These are phyloP conservation scores for Chrysanthemum lavandulifolium DNA, from an alignment of 129 eudicot species.

Conservation along the genomic window DNA sequence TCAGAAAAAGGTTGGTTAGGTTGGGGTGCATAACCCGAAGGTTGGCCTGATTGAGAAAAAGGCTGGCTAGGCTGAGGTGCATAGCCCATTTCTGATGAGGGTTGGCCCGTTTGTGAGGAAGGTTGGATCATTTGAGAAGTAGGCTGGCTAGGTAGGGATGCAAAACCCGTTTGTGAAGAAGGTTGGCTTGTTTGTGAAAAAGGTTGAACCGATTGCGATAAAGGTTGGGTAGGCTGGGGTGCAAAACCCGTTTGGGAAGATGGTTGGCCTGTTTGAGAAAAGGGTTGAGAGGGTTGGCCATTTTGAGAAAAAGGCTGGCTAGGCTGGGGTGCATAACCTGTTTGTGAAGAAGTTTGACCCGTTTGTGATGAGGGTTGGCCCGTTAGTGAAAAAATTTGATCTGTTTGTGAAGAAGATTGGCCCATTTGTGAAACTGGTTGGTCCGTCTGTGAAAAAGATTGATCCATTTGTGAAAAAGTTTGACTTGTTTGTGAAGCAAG, in stretches of 20 bases:
- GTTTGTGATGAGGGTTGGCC: conserved; percentile 10
- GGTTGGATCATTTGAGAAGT: neutral
- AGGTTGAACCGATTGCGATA: neutral
- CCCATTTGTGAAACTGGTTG: conserved; percentile 20
- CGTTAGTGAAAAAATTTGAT: neutral
- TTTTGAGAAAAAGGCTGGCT: conserved; percentile 16
- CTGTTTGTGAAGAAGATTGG: conserved; percentile 2
- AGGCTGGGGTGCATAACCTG: conserved; percentile 34
- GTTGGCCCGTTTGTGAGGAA: conserved; percentile 3
- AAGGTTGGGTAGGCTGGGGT: conserved; percentile 14
- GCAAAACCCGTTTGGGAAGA: conserved; percentile 22
- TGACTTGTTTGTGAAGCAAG: conserved; percentile 38
- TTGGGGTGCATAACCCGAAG: conserved; percentile 5
- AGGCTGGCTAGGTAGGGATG: neutral
- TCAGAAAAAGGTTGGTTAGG: conserved; percentile 3
- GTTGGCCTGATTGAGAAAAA: neutral
- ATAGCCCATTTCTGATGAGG: neutral
- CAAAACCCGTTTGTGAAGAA: neutral
- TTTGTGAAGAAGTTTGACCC: conserved; percentile 11
- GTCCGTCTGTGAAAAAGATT: conserved; percentile 11
- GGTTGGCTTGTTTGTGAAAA: conserved; percentile 1
- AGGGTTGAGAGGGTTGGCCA: conserved; percentile 16
- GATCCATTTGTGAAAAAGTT: conserved; percentile 5
- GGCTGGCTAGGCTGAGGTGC: neutral
- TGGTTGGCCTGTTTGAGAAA: conserved; percentile 24